These are phyloP conservation scores for Aureobasidium sp. DNA, from an alignment of 2,329 filamentous ascomycete genomes.

Conservation along the genomic window DNA sequence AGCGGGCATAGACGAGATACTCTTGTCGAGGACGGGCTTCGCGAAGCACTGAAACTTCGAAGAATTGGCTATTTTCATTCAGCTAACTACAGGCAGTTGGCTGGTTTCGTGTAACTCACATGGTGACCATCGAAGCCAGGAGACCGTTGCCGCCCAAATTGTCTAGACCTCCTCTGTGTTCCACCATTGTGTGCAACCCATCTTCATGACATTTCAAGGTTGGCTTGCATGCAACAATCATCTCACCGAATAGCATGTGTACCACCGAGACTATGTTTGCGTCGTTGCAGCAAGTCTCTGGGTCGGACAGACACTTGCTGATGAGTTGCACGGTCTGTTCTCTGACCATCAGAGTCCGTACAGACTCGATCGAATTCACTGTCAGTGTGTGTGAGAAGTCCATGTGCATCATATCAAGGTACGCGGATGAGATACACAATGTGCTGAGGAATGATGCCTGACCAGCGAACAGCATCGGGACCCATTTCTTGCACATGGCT, in stretches of 20 bases:
- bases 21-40: neutral
- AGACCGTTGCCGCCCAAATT: constrained; percentile 19
- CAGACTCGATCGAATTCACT: constrained; percentile 1
- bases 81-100: neutral
- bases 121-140: constrained; percentile 10
- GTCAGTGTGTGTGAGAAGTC: neutral
- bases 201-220: constrained; percentile 20
- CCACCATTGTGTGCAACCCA: constrained; percentile 23
- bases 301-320: constrained; percentile 21
- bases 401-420: constrained; percentile 25
- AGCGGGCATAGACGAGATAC: constrained; percentile 1
- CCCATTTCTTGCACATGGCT: constrained; percentile 20
- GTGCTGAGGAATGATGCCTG: constrained; percentile 24
- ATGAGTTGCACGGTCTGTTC: constrained; percentile 16
- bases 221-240: constrained; percentile 21
- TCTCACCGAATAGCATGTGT: constrained; percentile 23
- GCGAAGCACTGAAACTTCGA: constrained; percentile 2
- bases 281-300: constrained; percentile 19
- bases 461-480: constrained; percentile 20
- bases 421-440: constrained; percentile 24
- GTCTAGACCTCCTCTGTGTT: constrained; percentile 22
- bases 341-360: constrained; percentile 9
- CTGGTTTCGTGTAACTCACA: neutral
- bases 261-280: constrained; percentile 24
- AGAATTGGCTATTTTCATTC: neutral